phyloP scores from a whole-genome alignment of 192 early-diverging fungal species.

The Rhizophlyctis rosea region DNA sequence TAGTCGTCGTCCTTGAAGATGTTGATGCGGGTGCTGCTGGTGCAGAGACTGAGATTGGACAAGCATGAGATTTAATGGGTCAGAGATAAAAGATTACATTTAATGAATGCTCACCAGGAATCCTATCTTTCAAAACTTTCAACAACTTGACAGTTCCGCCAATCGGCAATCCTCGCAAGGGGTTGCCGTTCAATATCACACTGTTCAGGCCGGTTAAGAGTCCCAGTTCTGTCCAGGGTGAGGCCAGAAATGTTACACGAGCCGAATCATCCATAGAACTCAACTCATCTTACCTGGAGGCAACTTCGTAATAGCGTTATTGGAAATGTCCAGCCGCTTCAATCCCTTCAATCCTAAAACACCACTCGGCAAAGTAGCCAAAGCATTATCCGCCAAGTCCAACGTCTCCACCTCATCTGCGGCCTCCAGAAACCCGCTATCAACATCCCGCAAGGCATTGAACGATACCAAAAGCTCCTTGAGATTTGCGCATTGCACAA shows the following conservation, averaged over 20 bases:
- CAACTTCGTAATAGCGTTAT: slow-evolving; percentile 33
- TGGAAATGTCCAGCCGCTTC: slow-evolving; percentile 41
- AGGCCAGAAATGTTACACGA: no score
- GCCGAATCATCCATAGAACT: no score
- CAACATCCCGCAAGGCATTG: slow-evolving; percentile 17
- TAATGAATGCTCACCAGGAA: not conserved
- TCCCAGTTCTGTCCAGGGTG: slow-evolving; percentile 31
- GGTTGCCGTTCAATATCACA: slow-evolving; percentile 26
- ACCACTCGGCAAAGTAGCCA: slow-evolving; percentile 26
- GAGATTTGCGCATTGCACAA: slow-evolving; percentile 11
- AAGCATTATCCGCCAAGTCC: slow-evolving; percentile 42
- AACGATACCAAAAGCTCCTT: slow-evolving; percentile 17
- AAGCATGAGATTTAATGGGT: not conserved
- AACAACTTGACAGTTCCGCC: slow-evolving; percentile 32
- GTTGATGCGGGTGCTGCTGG: no score
- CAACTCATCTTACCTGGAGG: no score
- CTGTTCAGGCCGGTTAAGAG: slow-evolving; percentile 13
- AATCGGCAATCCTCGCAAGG: slow-evolving; percentile 26
- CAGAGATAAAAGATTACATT: not conserved
- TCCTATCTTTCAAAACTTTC: slow-evolving; percentile 31
- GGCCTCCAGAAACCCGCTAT: slow-evolving; percentile 13
- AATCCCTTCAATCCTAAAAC: slow-evolving; percentile 34
- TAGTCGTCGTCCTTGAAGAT: not conserved
- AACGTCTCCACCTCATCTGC: slow-evolving; percentile 30
- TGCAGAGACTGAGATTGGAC: not conserved